These are phyloP conservation scores for Colletotrichum neosansevieriae DNA, from an alignment of 2,329 filamentous ascomycete species.

Conservation along the genomic window DNA sequence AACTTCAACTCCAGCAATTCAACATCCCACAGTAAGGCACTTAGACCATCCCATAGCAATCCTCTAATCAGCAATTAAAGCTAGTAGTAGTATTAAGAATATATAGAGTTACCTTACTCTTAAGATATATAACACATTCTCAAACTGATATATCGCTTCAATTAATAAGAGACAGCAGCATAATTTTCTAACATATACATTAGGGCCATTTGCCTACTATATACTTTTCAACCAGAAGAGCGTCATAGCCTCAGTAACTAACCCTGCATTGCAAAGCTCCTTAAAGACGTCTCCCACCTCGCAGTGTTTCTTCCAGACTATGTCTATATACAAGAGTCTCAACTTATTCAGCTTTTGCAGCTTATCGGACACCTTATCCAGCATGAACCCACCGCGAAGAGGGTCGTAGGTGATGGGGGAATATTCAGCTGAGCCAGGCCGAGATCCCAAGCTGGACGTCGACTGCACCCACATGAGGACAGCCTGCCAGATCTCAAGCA, in stretches of 20 bases:
- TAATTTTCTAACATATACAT: not conserved
- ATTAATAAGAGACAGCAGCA: not conserved
- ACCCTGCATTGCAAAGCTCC: not conserved
- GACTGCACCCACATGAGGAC: not conserved
- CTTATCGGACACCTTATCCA: not conserved
- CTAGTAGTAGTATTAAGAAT: no score
- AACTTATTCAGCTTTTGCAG: not conserved
- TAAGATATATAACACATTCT: not conserved
- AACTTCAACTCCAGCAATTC: not conserved
- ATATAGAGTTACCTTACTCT: no score
- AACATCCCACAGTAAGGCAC: not conserved
- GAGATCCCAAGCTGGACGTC: not conserved
- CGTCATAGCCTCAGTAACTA: not conserved
- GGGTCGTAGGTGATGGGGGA: not conserved
- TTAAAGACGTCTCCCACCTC: not conserved
- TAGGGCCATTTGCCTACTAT: not conserved
- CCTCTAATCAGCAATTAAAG: not conserved
- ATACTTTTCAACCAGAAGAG: not conserved
- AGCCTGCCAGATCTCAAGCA: not conserved
- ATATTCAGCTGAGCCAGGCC: not conserved
- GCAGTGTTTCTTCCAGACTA: not conserved
- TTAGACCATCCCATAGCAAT: not conserved
- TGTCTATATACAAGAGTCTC: not conserved
- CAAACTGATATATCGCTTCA: not conserved
- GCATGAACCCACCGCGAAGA: not conserved